Evolutionary conservation across 768 basidiomycete genomes (phyloP).

Genomic region (Rhizopogon rudus): DNA sequence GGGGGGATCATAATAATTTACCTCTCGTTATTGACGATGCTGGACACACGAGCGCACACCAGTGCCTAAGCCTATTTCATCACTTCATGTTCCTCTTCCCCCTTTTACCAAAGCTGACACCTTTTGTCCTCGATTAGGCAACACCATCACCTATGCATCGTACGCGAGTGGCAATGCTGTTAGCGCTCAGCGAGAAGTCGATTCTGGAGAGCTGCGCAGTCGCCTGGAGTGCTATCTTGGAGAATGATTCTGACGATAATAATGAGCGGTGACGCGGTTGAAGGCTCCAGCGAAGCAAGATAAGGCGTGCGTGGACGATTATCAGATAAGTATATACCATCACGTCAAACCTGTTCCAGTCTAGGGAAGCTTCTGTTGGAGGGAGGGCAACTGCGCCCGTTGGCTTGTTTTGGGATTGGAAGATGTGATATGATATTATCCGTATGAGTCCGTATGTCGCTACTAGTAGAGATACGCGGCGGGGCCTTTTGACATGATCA

Average conservation of each 20-base stretch:
- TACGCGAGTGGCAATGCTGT: conserved; percentile 39
- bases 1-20: not conserved
- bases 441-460: not conserved
- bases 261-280: not conserved
- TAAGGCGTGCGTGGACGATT: not conserved
- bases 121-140: conserved; percentile 23
- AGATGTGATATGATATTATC: not conserved
- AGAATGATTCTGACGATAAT: not conserved
- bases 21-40: conserved; percentile 23
- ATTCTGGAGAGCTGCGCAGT: conserved; percentile 48
- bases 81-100: not conserved
- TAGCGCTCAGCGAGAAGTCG: conserved; percentile 47
- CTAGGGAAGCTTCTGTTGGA: not conserved
- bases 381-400: not conserved
- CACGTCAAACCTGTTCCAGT: not conserved
- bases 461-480: not conserved
- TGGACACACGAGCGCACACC: not conserved
- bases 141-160: conserved; percentile 32
- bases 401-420: not conserved
- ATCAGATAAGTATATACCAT: not conserved
- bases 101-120: conserved; percentile 6
- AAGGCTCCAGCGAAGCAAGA: not conserved
- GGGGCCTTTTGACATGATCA: no score
- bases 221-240: conserved; percentile 32
- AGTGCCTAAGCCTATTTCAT: not conserved